These are phyloP conservation scores for Albugo candida DNA, from an alignment of 352 stramenopile species.

Conservation along the genomic window DNA sequence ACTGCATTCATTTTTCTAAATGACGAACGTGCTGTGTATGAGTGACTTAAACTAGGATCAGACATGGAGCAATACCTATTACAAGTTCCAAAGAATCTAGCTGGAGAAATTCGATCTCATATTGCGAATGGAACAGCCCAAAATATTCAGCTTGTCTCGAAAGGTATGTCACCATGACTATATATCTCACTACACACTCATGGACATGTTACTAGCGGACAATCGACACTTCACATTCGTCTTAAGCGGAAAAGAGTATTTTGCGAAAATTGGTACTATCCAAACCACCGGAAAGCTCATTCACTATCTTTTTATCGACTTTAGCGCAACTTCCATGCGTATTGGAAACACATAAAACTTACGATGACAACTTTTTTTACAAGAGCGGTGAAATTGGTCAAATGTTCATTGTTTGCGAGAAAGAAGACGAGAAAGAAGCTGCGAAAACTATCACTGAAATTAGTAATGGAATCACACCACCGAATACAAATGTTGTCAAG, in stretches of 20 bases:
- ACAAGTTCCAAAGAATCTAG: constrained; percentile 63
- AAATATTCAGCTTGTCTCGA: constrained; percentile 60
- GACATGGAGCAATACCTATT: constrained; percentile 77
- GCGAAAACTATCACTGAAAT: constrained; percentile 50
- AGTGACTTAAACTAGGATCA: no score
- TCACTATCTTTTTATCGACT: background rate
- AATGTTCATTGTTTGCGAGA: constrained; percentile 57
- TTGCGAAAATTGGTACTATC: constrained; percentile 46
- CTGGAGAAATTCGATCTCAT: constrained; percentile 39
- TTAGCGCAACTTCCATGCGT: constrained; percentile 69
- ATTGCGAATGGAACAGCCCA: constrained; percentile 37
- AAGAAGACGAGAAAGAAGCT: constrained; percentile 39
- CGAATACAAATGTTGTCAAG: constrained; percentile 76
- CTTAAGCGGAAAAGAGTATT: constrained; percentile 58
- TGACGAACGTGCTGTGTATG: no score
- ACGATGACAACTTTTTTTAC: constrained; percentile 79
- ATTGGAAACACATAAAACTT: constrained; percentile 79
- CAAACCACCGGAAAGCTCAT: background rate
- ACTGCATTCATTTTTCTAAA: no score
- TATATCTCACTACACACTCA: background rate
- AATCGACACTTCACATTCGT: constrained; percentile 73
- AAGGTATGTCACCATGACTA: constrained; percentile 16
- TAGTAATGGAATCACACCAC: constrained; percentile 48
- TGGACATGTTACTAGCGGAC: constrained; percentile 23
- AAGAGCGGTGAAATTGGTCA: constrained; percentile 77